These are phyloP conservation scores for Clitopilus hobsonii DNA, from an alignment of 768 basidiomycete species.

Conservation along the genomic window DNA sequence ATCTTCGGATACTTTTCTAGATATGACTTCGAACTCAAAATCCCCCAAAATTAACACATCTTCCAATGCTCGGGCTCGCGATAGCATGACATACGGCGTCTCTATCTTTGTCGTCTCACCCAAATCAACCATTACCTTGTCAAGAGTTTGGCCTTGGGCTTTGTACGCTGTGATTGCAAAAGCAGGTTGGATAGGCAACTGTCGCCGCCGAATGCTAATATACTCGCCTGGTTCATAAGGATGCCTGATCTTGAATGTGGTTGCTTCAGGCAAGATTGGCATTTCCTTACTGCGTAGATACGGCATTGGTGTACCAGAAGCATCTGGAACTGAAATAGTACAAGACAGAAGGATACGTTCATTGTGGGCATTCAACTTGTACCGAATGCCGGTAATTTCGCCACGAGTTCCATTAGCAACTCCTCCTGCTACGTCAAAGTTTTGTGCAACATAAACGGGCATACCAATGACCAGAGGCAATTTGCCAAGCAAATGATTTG, in stretches of 20 bases:
- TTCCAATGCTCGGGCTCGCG: conserved; percentile 12
- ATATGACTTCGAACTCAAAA: neutral
- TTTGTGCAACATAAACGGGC: conserved; percentile 32
- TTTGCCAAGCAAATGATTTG: conserved; percentile 22
- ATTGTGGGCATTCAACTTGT: conserved; percentile 13
- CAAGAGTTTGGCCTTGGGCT: conserved; percentile 25
- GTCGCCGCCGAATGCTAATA: conserved; percentile 8
- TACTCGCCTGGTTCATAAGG: neutral
- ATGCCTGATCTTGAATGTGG: conserved; percentile 16
- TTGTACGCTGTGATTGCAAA: conserved; percentile 25
- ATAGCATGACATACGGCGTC: conserved; percentile 28
- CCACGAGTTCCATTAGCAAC: conserved; percentile 31
- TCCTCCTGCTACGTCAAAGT: conserved; percentile 30
- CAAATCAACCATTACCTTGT: conserved; percentile 19
- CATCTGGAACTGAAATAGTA: conserved; percentile 15
- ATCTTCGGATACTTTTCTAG: neutral
- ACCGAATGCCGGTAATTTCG: conserved; percentile 18
- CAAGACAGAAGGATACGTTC: conserved; percentile 15
- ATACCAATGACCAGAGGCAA: conserved; percentile 33
- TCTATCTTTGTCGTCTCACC: conserved; percentile 14
- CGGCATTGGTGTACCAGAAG: conserved; percentile 8
- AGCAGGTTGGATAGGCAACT: conserved; percentile 22
- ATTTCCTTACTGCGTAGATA: conserved; percentile 11
- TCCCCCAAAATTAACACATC: conserved; percentile 7
- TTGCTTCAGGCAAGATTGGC: conserved; percentile 17